phyloP scores from a whole-genome alignment of 163 green algal genomes.

The Chlamydomonas reinhardtii region DNA sequence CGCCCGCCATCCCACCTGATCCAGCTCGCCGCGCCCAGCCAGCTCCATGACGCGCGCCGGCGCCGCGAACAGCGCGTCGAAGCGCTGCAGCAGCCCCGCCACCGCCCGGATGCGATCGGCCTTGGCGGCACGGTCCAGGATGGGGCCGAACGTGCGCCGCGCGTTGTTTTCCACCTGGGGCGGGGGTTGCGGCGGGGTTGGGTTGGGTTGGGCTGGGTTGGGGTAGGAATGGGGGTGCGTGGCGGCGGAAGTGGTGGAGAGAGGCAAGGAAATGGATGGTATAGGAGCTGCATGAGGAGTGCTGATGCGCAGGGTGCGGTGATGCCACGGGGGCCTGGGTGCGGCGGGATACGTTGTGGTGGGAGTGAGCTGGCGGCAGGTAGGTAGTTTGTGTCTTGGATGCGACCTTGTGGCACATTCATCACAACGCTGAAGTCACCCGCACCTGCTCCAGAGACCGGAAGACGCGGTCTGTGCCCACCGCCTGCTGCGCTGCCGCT shows the following conservation, averaged over 20 bases:
- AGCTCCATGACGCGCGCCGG: conserved; percentile 73
- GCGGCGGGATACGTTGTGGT: too few relatives aligned
- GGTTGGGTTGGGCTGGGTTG: not conserved
- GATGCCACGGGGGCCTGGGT: too few relatives aligned
- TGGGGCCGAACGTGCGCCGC: conserved; percentile 67
- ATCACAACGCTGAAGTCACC: too few relatives aligned
- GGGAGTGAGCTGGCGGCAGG: not conserved
- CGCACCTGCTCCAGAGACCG: conserved; percentile 37
- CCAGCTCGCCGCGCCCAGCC: conserved; percentile 69
- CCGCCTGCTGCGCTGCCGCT: conserved; percentile 15
- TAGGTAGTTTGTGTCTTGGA: too few relatives aligned
- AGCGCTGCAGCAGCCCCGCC: conserved; percentile 80
- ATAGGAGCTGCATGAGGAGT: too few relatives aligned
- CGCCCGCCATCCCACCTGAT: conserved; percentile 60
- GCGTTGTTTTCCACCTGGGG: conserved; percentile 24
- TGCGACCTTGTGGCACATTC: too few relatives aligned
- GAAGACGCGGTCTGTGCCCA: conserved; percentile 28
- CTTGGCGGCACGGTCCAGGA: conserved; percentile 82
- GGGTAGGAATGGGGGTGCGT: too few relatives aligned
- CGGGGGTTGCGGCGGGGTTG: not conserved
- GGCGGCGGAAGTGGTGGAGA: too few relatives aligned
- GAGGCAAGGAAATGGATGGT: too few relatives aligned
- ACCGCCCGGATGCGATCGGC: conserved; percentile 84
- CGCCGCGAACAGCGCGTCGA: conserved; percentile 84
- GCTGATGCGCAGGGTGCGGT: too few relatives aligned